Percentiles rank a stretch among this genome's conserved stretches.
Conservation (phyloP, 2,329 filamentous ascomycete species). For the Juglanconis sp. region DNA sequence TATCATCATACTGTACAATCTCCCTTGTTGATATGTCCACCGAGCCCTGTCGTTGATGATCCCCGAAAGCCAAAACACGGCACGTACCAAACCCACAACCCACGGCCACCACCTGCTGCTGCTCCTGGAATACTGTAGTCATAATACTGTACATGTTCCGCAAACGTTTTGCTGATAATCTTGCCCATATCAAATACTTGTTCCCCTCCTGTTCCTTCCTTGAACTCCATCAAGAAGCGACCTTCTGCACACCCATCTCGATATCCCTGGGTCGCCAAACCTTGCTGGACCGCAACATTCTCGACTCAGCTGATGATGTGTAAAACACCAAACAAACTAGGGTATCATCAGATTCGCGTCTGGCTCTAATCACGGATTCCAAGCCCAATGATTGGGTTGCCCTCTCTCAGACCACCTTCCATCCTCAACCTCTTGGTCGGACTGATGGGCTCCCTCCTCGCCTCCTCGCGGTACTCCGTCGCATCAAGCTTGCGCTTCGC, state of each 20-base stretch:
- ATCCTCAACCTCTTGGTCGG: slow-evolving; percentile 51
- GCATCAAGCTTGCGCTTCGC: slow-evolving; percentile 50
- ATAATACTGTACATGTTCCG: background rate
- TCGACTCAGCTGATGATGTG: background rate
- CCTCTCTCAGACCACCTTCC: slow-evolving; percentile 36
- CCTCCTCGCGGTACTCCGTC: slow-evolving; percentile 26
- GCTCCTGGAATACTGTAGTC: background rate
- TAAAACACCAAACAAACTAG: background rate
- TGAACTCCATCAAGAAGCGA: background rate
- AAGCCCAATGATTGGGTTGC: slow-evolving; percentile 40
- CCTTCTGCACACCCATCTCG: background rate
- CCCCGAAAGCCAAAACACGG: background rate
- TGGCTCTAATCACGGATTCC: slow-evolving; percentile 39
- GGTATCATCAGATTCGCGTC: slow-evolving; percentile 8
- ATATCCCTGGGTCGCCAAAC: background rate
- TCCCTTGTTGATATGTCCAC: background rate
- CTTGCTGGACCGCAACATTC: background rate
- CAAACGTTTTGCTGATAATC: background rate
- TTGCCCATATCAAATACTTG: background rate
- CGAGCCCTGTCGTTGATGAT: background rate
- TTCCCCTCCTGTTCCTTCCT: background rate
- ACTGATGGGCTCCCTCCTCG: slow-evolving; percentile 37
- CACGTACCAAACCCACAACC: background rate
- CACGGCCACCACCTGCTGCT: background rate
- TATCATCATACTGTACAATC: background rate